Conservation (phyloP, 176 grass and related monocot species). For the Oryza officinalis region DNA sequence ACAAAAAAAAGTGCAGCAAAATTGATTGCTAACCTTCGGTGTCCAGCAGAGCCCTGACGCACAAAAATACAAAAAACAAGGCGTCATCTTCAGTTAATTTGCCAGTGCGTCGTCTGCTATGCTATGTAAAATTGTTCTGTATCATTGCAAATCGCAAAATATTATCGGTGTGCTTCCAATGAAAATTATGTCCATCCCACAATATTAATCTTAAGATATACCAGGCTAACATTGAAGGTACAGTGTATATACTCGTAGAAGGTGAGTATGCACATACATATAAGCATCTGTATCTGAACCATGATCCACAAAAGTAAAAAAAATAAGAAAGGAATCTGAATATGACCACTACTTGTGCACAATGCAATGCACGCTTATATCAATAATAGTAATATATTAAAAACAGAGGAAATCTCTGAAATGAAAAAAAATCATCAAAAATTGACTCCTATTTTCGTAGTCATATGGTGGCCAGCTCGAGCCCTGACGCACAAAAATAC, state of each 20-base stretch:
- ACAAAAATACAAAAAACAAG: constrained; percentile 11
- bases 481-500: constrained; percentile 1
- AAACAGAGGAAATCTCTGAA: background rate
- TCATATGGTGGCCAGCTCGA: background rate
- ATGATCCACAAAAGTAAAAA: too few species aligned
- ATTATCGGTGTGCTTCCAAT: background rate
- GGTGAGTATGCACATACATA: too few species aligned
- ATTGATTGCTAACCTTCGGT: background rate
- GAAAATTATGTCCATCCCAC: background rate
- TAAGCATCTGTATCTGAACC: too few species aligned
- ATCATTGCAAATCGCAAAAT: background rate
- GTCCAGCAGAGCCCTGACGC: background rate
- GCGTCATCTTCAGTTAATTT: background rate
- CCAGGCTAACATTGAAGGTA: too few species aligned
- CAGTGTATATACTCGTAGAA: too few species aligned
- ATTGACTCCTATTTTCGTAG: background rate
- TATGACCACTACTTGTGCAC: background rate
- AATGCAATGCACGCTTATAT: too few species aligned
- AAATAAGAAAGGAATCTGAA: background rate
- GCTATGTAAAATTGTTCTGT: background rate
- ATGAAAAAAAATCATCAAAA: background rate
- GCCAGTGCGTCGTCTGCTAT: background rate
- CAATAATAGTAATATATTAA: background rate
- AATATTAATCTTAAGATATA: too few species aligned
- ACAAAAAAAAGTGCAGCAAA: background rate